A percentile compares a stretch with the other conserved stretches of the same genome.
phyloP scores from a whole-genome alignment of 78 protist genomes.

The Dictyostelium capitatum region DNA sequence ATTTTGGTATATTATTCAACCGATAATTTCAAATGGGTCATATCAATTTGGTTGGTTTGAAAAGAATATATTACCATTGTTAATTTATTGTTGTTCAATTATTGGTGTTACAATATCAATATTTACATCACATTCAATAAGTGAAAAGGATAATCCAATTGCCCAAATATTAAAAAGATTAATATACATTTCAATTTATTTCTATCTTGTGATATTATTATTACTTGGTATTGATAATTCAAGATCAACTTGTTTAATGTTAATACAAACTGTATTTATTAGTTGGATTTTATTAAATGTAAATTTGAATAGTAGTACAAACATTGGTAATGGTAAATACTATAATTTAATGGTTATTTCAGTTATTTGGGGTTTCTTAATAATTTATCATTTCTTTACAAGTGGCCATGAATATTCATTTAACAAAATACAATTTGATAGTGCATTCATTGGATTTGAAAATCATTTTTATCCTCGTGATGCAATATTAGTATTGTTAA shows the following conservation, averaged over 20 bases:
- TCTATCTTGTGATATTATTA: constrained; percentile 6
- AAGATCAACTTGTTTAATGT: neutral
- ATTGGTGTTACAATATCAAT: neutral
- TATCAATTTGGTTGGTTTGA: neutral
- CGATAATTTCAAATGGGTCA: neutral
- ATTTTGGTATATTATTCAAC: constrained; percentile 16
- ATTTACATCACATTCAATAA: neutral
- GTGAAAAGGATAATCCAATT: neutral
- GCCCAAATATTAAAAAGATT: constrained; percentile 20
- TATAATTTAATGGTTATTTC: constrained; percentile 8
- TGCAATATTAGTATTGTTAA: constrained; percentile 51
- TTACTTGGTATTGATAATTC: constrained; percentile 14
- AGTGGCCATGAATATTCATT: constrained; percentile 67
- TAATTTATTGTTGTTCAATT: constrained; percentile 23
- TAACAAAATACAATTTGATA: constrained; percentile 72
- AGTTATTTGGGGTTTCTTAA: constrained; percentile 40
- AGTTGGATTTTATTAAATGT: neutral
- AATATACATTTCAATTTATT: neutral
- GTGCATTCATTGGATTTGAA: constrained; percentile 69
- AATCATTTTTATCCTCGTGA: constrained; percentile 52
- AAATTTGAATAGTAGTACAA: neutral
- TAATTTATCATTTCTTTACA: constrained; percentile 40
- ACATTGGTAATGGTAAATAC: neutral
- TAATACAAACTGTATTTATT: constrained; percentile 5
- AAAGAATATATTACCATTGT: constrained; percentile 22